Evolutionary conservation across 169 alveolate species (phyloP).

Genomic region (Perkinsus olseni): DNA sequence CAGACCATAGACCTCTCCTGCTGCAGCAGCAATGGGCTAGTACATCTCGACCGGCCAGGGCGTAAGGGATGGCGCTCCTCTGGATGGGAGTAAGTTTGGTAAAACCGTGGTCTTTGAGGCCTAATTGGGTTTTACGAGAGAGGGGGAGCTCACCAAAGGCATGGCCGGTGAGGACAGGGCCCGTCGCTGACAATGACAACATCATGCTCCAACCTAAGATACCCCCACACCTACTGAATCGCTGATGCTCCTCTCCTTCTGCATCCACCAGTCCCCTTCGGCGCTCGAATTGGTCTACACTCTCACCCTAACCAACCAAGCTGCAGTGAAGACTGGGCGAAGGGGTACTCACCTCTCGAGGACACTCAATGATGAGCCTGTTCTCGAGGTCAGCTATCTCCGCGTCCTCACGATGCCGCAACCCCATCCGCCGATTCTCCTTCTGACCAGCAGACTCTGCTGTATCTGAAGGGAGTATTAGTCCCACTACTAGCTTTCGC

Average conservation of each 20-base stretch:
- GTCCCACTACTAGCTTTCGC: too few species aligned
- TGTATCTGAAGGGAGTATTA: too few species aligned
- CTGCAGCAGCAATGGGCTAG: conserved; percentile 89
- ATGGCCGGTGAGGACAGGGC: conserved; percentile 32
- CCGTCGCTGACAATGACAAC: neutral
- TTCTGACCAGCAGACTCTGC: neutral
- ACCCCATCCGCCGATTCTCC: neutral
- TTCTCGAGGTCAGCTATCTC: conserved; percentile 21
- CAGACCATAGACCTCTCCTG: conserved; percentile 49
- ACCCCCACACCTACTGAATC: neutral
- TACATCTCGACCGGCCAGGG: conserved; percentile 79
- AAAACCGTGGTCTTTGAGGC: conserved; percentile 61
- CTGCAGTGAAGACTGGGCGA: neutral
- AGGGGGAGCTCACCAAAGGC: conserved; percentile 74
- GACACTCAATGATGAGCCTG: conserved; percentile 21
- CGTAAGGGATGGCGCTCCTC: conserved; percentile 73
- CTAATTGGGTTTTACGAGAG: conserved; percentile 58
- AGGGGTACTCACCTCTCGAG: neutral
- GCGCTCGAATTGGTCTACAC: neutral
- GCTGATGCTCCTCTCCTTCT: neutral
- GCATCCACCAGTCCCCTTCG: neutral
- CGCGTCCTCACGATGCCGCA: conserved; percentile 20
- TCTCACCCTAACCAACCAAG: neutral
- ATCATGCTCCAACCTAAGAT: neutral
- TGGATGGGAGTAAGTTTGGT: conserved; percentile 75